phyloP scores from a whole-genome alignment of 139 green algal species.

The Spirogloea muscicola region DNA sequence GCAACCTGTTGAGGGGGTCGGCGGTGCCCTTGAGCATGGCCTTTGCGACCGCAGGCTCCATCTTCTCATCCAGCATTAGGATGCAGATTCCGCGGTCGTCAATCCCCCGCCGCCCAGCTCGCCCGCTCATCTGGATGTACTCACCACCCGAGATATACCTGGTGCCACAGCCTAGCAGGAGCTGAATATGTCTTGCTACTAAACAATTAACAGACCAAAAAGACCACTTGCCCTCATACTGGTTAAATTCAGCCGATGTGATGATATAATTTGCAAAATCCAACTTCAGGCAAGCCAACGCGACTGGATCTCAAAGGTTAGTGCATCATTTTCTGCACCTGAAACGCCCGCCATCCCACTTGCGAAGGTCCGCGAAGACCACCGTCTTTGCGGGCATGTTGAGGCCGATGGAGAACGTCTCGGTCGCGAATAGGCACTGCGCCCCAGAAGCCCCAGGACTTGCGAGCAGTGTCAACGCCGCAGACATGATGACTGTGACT shows the following conservation, averaged over 20 bases:
- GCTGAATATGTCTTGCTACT: no score
- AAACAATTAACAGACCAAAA: no score
- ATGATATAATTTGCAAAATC: conserved; percentile 41
- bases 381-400: conserved; percentile 84
- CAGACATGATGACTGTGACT: no score
- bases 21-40: conserved; percentile 77
- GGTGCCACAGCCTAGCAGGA: no score
- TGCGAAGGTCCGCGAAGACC: conserved; percentile 69
- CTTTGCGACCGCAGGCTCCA: conserved; percentile 71
- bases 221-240: no score
- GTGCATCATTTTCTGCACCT: no score
- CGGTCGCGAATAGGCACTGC: conserved; percentile 69
- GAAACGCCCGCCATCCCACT: conserved; percentile 68
- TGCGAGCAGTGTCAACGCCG: no score
- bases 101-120: conserved; percentile 62
- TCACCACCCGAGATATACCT: conserved; percentile 54
- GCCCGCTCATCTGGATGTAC: conserved; percentile 91
- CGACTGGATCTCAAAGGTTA: no score
- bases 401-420: conserved; percentile 80
- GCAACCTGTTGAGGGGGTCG: conserved; percentile 62
- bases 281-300: no score
- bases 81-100: conserved; percentile 73
- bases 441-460: no score
- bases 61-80: conserved; percentile 76
- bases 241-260: no score